Evolutionary conservation across 2,329 filamentous ascomycete species (phyloP), one percentile per base, ranked within the genome.

Genomic region (Trichophyton schoenleinii): DNA sequence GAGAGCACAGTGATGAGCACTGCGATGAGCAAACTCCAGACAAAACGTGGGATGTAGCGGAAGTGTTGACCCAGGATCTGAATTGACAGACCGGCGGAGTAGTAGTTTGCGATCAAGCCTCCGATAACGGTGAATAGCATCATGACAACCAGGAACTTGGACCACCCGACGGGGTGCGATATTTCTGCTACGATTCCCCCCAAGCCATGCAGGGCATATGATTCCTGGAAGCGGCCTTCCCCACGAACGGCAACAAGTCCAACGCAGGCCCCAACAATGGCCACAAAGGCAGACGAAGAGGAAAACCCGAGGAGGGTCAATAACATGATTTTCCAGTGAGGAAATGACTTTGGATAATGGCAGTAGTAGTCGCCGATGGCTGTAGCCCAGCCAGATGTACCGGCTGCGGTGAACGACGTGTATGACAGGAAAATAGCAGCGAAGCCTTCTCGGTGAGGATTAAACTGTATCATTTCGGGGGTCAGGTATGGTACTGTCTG

Each of bases 11-110:
- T 74, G 3, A 75, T 73, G 22, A 74, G 71, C 55, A 77, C 77
- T 64, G 75, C 75, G 2, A 76, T 42, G 36, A 78, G 60, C 2
- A 55, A 20, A 4, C 75, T 76, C 77, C 77, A 79, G 64, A 79
- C 70, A 64, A 78, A 75, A 53, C 77, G 79, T 28, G 79, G 81
- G 46, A 82, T 77, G 15, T 77, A 79, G n/a, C 79, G 77, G 42
- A 77, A 75, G 28, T 75, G 75, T 60, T 76, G 73, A 28, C 76
- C 74, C 65, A 80, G 76, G 66, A 78, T 74, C 69, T 78, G 76
- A 64, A 77, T 73, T 20, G 73, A 74, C 11, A 79, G 70, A 1
- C 76, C 77, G 18, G 73, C 73, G 57, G 70, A 74, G 68, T 79
- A 76, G 53, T 71, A 73, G 68, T 71, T 73, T 66, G 74, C 72